phyloP scores from a whole-genome alignment of 768 basidiomycete species.

The Krasilnikovozyma curviuscula region DNA sequence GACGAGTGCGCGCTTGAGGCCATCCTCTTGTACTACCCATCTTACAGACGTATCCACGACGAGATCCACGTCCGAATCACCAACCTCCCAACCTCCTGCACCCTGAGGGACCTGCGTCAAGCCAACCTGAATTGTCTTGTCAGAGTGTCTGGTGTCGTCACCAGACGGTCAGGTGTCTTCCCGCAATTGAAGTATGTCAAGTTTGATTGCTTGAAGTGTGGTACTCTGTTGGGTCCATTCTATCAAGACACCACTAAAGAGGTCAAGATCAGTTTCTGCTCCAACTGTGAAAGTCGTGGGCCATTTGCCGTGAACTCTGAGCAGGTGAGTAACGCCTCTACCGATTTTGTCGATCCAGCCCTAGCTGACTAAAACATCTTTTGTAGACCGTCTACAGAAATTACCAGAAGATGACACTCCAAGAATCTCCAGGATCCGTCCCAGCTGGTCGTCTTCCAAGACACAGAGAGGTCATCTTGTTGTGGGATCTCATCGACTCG shows the following conservation, averaged over 20 bases:
- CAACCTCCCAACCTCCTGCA: conserved; percentile 71
- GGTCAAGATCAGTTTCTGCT: conserved; percentile 81
- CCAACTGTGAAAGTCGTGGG: conserved; percentile 81
- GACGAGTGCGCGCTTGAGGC: conserved; percentile 87
- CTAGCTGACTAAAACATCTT: not conserved
- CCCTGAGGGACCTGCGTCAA: conserved; percentile 82
- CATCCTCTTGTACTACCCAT: conserved; percentile 85
- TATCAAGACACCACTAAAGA: conserved; percentile 93
- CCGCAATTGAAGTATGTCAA: conserved; percentile 99
- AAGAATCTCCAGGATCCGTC: conserved; percentile 93
- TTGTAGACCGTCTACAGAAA: conserved; percentile 85
- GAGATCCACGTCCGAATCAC: conserved; percentile 95
- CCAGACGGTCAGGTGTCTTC: conserved; percentile 83
- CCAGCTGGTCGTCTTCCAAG: conserved; percentile 92
- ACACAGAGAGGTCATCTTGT: conserved; percentile 84
- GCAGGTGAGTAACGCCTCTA: conserved; percentile 38
- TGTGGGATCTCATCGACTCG: conserved; percentile 95
- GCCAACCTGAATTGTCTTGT: conserved; percentile 86
- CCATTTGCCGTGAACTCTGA: conserved; percentile 94
- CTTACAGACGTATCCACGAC: conserved; percentile 89
- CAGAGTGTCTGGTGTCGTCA: conserved; percentile 87
- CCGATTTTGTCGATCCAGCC: not conserved
- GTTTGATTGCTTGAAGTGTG: conserved; percentile 91
- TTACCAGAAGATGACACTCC: conserved; percentile 95
- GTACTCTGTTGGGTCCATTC: conserved; percentile 85